A percentile compares a stretch with the other conserved stretches of the same genome.
Conservation (phyloP, 2,329 filamentous ascomycete genomes). For the Camptophora hylomeconis region DNA sequence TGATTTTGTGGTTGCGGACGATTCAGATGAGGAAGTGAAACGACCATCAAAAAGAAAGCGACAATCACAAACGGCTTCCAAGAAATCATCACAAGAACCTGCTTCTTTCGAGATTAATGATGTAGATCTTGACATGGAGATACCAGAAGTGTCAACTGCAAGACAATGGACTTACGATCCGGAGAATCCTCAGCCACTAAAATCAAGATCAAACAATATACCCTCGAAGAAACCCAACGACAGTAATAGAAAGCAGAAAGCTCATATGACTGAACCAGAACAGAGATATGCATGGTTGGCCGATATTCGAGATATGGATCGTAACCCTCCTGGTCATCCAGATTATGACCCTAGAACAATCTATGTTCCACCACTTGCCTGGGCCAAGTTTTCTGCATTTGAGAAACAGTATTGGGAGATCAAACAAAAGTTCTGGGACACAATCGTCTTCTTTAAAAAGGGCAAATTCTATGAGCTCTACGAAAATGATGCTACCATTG, state of each 20-base stretch:
- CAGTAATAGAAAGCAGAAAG: conserved; percentile 45
- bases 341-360: conserved; percentile 86
- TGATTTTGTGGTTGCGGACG: conserved; percentile 78
- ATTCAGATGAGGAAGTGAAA: conserved; percentile 57
- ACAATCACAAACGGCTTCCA: conserved; percentile 33
- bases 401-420: conserved; percentile 99
- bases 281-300: conserved; percentile 84
- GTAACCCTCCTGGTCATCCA: conserved; percentile 61
- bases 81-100: conserved; percentile 24
- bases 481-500: conserved; percentile 92
- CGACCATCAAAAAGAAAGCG: conserved; percentile 62
- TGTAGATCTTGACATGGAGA: conserved; percentile 43
- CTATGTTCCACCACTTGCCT: conserved; percentile 74
- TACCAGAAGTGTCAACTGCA: conserved; percentile 55
- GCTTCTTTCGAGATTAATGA: conserved; percentile 31
- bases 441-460: conserved; percentile 98
- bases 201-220: conserved; percentile 31
- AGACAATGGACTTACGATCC: conserved; percentile 70
- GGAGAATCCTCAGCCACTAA: conserved; percentile 39
- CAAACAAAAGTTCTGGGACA: conserved; percentile 95
- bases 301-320: conserved; percentile 71
- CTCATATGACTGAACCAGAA: conserved; percentile 69
- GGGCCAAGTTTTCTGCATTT: conserved; percentile 76
- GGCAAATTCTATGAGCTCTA: conserved; percentile 98
- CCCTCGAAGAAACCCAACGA: conserved; percentile 22